phyloP scores from a whole-genome alignment of 2,329 filamentous ascomycete species.

The Claviceps sp. region DNA sequence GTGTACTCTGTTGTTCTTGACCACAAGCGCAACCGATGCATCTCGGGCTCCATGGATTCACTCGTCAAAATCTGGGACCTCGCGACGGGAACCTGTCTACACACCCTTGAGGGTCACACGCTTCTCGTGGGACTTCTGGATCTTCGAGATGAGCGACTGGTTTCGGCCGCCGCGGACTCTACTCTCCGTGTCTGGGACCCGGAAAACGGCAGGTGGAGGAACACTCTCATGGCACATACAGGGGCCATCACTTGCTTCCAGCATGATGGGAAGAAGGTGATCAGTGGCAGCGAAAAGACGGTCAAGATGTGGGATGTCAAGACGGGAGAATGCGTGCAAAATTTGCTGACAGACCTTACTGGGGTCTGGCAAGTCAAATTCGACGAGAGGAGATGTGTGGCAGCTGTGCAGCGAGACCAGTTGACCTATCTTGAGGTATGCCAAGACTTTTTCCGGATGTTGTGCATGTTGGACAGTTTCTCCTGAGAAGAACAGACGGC shows the following conservation, averaged over 20 bases:
- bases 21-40: constrained; percentile 81
- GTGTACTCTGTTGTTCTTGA: constrained; percentile 97
- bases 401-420: constrained; percentile 84
- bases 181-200: constrained; percentile 96
- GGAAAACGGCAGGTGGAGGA: constrained; percentile 79
- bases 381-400: constrained; percentile 87
- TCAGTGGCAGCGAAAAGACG: constrained; percentile 87
- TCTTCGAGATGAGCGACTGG: constrained; percentile 74
- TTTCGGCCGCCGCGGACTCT: constrained; percentile 89
- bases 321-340: constrained; percentile 82
- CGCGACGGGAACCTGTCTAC: constrained; percentile 68
- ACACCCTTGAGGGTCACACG: constrained; percentile 85
- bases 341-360: constrained; percentile 81
- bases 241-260: constrained; percentile 98
- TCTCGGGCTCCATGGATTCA: constrained; percentile 97
- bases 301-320: constrained; percentile 98
- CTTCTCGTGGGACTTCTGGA: constrained; percentile 87
- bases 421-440: constrained; percentile 92
- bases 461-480: too few relatives aligned
- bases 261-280: constrained; percentile 91
- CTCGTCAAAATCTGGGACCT: constrained; percentile 96
- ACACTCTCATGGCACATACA: constrained; percentile 81
- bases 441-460: constrained; percentile 2
- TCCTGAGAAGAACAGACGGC: too few relatives aligned
- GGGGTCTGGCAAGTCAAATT: constrained; percentile 99